Base-by-base conservation (phyloP, 2,329 filamentous ascomycete species). In the Fusarium falciforme region DNA sequence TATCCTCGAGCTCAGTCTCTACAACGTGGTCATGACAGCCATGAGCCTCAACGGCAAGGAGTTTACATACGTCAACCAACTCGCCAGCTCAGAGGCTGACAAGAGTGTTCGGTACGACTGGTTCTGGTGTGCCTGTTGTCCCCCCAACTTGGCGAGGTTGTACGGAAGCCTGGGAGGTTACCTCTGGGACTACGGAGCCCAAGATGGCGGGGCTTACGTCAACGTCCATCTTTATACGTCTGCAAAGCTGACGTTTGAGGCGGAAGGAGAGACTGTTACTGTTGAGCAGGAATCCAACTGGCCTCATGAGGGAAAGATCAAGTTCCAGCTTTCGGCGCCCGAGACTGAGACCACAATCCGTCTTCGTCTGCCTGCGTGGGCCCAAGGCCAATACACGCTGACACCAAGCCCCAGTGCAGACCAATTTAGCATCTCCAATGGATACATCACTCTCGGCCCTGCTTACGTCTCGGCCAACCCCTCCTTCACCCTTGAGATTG, bases 31-130 rank as follows among this genome's bases (percentile, higher is more conserved):
- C 16, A 84, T 91, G 79, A 89, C 87, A 0, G 86, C 87, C 2
- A 89, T 91, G 85, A 87, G 85, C 29, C 78, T 87, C 10, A 85
- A 89, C 70, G 89, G 90, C 3, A 88, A 83, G 35, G 83, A 83
- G 2, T 92, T 92, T 78, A 90, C 89, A 0, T 92, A 92, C 69
- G 87, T 87, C 61, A 92, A 92, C 72, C 89, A 91, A 67, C 82
- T 92, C 0, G 87, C 87, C 1, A 89, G 88, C 33, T 89, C 85
- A 11, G 85, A 87, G 9, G 77, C 78, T 2, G 84, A 89, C 64
- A 82, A 83, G 20, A 89, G 85, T 22, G 81, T 83, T 65, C 83
- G 89, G 16, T 83, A 86, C 35, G 85, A 87, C 25, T 92, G 90
- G 89, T 91, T 91, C 63, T 86, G 86, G 59, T 87, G 85, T 35